Base-by-base conservation (phyloP, 106 monocot species). In the Dendrobium huoshanense region DNA sequence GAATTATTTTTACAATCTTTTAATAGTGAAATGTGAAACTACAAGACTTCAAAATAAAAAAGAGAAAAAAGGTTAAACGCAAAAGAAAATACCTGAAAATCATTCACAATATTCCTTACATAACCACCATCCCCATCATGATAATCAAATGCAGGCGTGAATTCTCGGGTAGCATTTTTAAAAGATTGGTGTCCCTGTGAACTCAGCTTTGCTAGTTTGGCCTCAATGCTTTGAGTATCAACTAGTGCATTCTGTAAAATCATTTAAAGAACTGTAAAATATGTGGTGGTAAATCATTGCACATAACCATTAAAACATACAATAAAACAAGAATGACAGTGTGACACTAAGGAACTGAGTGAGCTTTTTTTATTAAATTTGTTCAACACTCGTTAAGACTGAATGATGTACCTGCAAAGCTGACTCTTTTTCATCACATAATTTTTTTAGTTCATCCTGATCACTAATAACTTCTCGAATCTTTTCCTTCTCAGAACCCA, bases 381-480 rank as follows among this genome's bases (percentile, higher is more conserved):
- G 9, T 65, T 8, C 33, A 37, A 13, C 72, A 72, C 4, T 72
- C 27, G 13, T 72, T 17, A 72, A 37, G 2, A 72, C 16, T 15
- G 72, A 72, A 72, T 41, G 11, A 40, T 18, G 64, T 85, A 97
- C 97, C 94, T 98, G 89, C 82, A 98, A 88, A 72, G 92, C 82
- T 75, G 86, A 84, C 72, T 92, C 91, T 61, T 91, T 98, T 56
- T 98, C 97, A 79, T 87, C 84, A 73, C 80, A 92, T 79, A 88
- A 73, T 56, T 56, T 77, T 81, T 92, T 92, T 4, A 94, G 72
- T 72, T 80, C 83, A 84, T 94, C 89, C 48, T 68, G 67, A 7
- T 94, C 89, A 82, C 41, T 64, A 47, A 58, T 83, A 40, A 85
- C 51, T 77, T 92, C 89, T 74, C 49, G 77, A 74, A 88, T 72